These are phyloP conservation scores for Boletellus ananas DNA, from an alignment of 768 basidiomycete species.

Conservation along the genomic window DNA sequence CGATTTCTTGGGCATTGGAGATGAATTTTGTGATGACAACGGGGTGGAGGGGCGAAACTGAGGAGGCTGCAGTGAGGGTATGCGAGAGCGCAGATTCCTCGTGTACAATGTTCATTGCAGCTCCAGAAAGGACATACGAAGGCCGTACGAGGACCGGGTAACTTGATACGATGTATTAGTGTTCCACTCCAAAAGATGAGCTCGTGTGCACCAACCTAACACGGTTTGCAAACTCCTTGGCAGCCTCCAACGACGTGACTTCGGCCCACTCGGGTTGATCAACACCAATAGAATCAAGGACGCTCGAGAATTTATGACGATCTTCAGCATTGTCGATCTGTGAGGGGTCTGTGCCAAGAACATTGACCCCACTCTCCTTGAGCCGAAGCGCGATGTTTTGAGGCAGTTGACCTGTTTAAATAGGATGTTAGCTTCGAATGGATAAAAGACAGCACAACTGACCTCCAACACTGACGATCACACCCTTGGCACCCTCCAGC, in stretches of 20 bases:
- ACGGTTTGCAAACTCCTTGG: slow-evolving; percentile 84
- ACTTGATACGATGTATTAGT: slow-evolving; percentile 36
- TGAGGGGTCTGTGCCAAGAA: slow-evolving; percentile 92
- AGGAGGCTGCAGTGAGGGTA: slow-evolving; percentile 94
- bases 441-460: slow-evolving; percentile 23
- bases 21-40: slow-evolving; percentile 99
- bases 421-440: not conserved
- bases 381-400: slow-evolving; percentile 98
- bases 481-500: slow-evolving; percentile 86
- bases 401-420: slow-evolving; percentile 79
- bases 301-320: slow-evolving; percentile 97
- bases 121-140: slow-evolving; percentile 96
- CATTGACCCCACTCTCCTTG: slow-evolving; percentile 85
- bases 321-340: slow-evolving; percentile 98
- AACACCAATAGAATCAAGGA: slow-evolving; percentile 90
- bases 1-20: slow-evolving; percentile 95
- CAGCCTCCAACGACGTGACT: slow-evolving; percentile 81
- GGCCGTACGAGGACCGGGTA: slow-evolving; percentile 98
- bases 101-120: slow-evolving; percentile 98
- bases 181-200: not conserved
- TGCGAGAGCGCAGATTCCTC: slow-evolving; percentile 87
- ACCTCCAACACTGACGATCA: slow-evolving; percentile 97
- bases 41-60: slow-evolving; percentile 94
- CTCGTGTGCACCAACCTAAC: slow-evolving; percentile 49
- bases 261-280: slow-evolving; percentile 98